These are phyloP conservation scores for Globisporangium mamillatum DNA, from an alignment of 352 stramenopile genomes.

Conservation along the genomic window DNA sequence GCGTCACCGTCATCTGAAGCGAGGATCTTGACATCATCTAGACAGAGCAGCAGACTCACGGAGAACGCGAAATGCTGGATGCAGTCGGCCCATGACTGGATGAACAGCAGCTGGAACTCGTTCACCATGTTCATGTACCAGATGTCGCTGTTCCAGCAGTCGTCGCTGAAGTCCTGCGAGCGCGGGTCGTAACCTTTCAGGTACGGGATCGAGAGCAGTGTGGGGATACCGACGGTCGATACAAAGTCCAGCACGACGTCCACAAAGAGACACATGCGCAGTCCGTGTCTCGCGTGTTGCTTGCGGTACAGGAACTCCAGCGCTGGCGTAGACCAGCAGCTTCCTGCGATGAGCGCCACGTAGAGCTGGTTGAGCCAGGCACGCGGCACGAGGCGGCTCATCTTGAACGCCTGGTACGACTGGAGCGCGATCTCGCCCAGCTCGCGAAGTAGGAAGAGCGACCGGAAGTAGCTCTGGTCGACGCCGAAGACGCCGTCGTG, in stretches of 20 bases:
- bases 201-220: background rate
- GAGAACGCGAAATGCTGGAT: background rate
- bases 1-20: background rate
- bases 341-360: background rate
- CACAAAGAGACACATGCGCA: background rate
- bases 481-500: background rate
- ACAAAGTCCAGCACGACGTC: background rate
- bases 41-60: background rate
- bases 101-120: background rate
- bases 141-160: background rate
- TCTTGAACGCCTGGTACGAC: background rate
- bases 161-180: background rate
- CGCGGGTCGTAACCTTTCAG: background rate
- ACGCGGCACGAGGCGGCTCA: background rate
- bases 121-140: background rate
- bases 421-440: background rate
- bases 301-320: background rate
- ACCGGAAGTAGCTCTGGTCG: background rate
- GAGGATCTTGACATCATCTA: background rate
- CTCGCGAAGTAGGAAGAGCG: background rate
- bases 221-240: background rate
- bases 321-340: background rate
- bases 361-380: background rate
- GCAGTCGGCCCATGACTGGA: background rate
- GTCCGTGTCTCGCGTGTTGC: background rate